These are phyloP conservation scores for Acacia crassicarpa DNA, from an alignment of 306 rosid genomes.

Conservation along the genomic window DNA sequence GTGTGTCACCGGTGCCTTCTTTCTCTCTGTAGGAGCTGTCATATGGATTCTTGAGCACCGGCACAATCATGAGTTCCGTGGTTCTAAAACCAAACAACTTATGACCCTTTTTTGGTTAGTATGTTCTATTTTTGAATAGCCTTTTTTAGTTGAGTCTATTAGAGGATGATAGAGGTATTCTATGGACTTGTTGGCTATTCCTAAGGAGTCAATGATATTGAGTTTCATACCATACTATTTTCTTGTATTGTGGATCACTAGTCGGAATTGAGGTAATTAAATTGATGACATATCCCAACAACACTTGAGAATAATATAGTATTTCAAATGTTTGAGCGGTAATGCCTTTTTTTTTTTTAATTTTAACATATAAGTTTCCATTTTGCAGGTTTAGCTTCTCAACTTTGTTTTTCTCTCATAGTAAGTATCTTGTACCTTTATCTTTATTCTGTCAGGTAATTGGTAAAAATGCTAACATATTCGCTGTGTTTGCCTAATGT, in stretches of 20 bases:
- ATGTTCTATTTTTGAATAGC: background rate
- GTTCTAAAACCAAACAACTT: conserved; percentile 77
- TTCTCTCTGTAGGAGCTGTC: conserved; percentile 75
- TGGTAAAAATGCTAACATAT: conserved; percentile 16
- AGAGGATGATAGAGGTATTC: background rate
- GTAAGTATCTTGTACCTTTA: conserved; percentile 47
- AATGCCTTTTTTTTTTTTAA: conserved; percentile 10
- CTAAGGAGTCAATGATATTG: background rate
- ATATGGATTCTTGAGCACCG: conserved; percentile 98
- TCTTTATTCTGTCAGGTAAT: conserved; percentile 1
- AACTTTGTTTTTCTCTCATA: conserved; percentile 89
- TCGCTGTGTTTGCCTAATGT: conserved; percentile 31
- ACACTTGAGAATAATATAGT: conserved; percentile 1
- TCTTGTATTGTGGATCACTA: background rate
- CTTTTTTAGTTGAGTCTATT: background rate
- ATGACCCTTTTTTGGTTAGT: conserved; percentile 82
- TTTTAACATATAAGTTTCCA: conserved; percentile 21
- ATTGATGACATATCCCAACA: background rate
- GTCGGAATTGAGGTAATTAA: background rate
- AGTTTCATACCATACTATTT: conserved; percentile 2
- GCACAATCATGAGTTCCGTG: conserved; percentile 74
- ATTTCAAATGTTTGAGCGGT: background rate
- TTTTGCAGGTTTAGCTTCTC: conserved; percentile 90
- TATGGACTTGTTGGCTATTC: background rate
- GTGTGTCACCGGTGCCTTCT: conserved; percentile 69